A percentile compares a stretch with the other conserved stretches of the same genome.
Conservation (phyloP, 2,329 filamentous ascomycete species). For the Aspergillus viridinutans region DNA sequence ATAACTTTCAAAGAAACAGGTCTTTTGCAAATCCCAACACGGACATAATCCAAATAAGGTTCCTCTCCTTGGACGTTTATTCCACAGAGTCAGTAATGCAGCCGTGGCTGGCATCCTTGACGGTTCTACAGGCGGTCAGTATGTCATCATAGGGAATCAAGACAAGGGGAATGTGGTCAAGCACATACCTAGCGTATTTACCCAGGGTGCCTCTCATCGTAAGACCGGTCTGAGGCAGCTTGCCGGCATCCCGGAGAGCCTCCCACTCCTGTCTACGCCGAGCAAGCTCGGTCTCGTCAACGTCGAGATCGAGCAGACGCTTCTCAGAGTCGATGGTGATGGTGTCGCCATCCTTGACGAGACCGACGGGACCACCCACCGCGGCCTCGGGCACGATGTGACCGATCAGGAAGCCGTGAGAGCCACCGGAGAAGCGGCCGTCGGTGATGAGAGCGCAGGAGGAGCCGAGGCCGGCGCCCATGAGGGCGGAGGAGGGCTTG, state of each 20-base stretch:
- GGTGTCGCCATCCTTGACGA: conserved; percentile 75
- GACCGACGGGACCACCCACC: conserved; percentile 77
- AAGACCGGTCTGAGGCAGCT: conserved; percentile 49
- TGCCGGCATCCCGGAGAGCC: conserved; percentile 36
- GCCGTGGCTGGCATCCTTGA: conserved; percentile 46
- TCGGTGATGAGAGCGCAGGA: conserved; percentile 71
- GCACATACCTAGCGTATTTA: conserved; percentile 58
- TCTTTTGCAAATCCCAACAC: conserved; percentile 7
- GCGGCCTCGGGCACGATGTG: conserved; percentile 85
- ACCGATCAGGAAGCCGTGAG: conserved; percentile 81
- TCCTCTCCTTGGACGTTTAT: conserved; percentile 12
- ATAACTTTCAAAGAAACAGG: not conserved
- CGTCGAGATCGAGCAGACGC: conserved; percentile 60
- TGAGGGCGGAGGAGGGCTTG: conserved; percentile 67
- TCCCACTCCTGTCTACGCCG: conserved; percentile 58
- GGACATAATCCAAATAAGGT: not conserved
- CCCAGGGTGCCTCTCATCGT: conserved; percentile 62
- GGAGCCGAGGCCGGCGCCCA: conserved; percentile 66
- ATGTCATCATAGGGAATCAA: not conserved
- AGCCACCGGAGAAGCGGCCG: conserved; percentile 61
- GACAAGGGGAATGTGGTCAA: no score
- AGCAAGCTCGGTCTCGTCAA: conserved; percentile 62
- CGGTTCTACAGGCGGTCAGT: conserved; percentile 19
- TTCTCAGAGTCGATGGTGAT: conserved; percentile 80
- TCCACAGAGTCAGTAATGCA: conserved; percentile 44